phyloP scores from a whole-genome alignment of 805 yeast species.

The Starmera caribaea region DNA sequence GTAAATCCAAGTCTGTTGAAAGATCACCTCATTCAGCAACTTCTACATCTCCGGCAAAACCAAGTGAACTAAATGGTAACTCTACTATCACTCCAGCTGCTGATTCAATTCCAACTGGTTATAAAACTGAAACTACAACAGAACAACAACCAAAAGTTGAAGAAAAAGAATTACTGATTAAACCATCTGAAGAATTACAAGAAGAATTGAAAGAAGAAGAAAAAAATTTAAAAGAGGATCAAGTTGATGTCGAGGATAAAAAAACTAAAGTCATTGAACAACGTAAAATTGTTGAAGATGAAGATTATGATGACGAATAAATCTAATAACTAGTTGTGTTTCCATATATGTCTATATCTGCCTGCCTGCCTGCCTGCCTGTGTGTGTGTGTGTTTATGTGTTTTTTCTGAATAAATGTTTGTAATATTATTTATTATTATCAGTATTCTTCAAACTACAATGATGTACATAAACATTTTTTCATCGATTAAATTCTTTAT shows the following conservation, averaged over 20 bases:
- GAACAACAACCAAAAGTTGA: neutral
- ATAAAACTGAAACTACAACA: neutral
- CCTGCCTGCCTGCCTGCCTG: too few species aligned
- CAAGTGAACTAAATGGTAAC: neutral
- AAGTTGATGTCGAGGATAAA: constrained; percentile 19
- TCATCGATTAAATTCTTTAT: too few species aligned
- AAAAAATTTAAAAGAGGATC: constrained; percentile 24
- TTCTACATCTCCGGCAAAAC: constrained; percentile 3
- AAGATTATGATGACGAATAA: constrained; percentile 27
- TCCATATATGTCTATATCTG: neutral
- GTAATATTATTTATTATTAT: too few species aligned
- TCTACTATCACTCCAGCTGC: neutral
- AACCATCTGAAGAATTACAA: constrained; percentile 16
- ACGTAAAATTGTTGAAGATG: constrained; percentile 30
- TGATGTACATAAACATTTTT: too few species aligned
- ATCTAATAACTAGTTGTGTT: constrained; percentile 22
- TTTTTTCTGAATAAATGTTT: too few species aligned
- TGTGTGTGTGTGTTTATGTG: too few species aligned
- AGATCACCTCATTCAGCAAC: constrained; percentile 1
- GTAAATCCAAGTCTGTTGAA: constrained; percentile 1
- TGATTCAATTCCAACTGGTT: neutral
- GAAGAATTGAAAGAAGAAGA: constrained; percentile 25
- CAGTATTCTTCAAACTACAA: too few species aligned
- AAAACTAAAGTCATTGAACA: constrained; percentile 5
- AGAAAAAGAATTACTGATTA: constrained; percentile 12